phyloP scores from a whole-genome alignment of 2,329 filamentous ascomycete species.

The Aspergillus sp. region DNA sequence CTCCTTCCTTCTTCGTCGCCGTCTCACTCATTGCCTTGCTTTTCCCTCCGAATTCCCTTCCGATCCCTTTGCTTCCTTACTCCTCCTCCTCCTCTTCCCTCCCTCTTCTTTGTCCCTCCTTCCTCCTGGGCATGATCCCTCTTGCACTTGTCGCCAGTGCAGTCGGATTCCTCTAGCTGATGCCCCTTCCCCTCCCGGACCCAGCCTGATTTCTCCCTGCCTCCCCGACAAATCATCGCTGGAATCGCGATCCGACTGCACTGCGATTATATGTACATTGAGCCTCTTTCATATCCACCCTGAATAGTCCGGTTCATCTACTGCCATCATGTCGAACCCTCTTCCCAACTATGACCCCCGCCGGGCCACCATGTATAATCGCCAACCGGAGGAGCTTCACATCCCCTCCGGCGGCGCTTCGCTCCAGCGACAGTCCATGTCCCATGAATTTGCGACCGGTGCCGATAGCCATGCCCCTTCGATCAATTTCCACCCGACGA shows the following conservation, averaged over 20 bases:
- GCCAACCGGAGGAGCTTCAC: slow-evolving; percentile 58
- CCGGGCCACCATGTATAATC: slow-evolving; percentile 47
- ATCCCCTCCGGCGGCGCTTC: slow-evolving; percentile 46
- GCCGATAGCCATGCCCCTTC: slow-evolving; percentile 53
- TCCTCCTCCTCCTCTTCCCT: background rate
- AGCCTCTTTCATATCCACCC: background rate
- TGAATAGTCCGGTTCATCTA: slow-evolving; percentile 9
- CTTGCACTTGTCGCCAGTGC: slow-evolving; percentile 48
- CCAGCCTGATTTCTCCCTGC: background rate
- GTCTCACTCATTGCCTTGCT: background rate
- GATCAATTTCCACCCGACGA: slow-evolving; percentile 62
- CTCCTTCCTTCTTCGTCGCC: background rate
- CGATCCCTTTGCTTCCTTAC: background rate
- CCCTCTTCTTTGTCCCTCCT: slow-evolving; percentile 12
- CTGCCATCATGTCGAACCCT: slow-evolving; percentile 43
- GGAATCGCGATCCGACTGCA: background rate
- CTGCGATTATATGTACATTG: background rate
- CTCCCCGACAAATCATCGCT: background rate
- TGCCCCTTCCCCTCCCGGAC: background rate
- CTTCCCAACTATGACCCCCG: slow-evolving; percentile 52
- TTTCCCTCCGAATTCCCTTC: background rate
- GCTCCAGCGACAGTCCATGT: slow-evolving; percentile 40
- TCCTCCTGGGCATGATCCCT: slow-evolving; percentile 45
- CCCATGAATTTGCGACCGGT: slow-evolving; percentile 50
- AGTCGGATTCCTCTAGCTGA: slow-evolving; percentile 12